phyloP scores from a whole-genome alignment of 176 grass and related monocot species.

The Aegilops speltoides region DNA sequence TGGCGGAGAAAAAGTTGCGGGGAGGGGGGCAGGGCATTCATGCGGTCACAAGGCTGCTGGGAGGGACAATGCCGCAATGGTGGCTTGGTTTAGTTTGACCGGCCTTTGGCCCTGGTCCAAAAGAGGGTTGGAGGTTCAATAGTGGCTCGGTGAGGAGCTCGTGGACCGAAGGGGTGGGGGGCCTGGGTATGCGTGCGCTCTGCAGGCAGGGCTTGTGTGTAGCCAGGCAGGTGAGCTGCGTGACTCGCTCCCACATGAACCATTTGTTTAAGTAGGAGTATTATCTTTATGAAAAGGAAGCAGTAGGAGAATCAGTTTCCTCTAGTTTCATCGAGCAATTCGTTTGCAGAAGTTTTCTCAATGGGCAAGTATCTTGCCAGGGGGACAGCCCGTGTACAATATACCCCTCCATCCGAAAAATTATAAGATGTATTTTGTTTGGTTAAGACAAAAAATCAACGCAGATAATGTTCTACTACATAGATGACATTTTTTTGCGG shows the following conservation, averaged over 20 bases:
- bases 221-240: neutral
- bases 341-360: no score
- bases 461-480: no score
- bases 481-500: no score
- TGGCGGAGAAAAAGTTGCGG: constrained; percentile 9
- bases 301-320: no score
- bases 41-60: constrained; percentile 15
- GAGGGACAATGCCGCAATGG: neutral
- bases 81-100: constrained; percentile 41
- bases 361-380: no score
- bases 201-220: neutral
- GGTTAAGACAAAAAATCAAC: no score
- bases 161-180: neutral
- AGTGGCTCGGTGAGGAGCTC: neutral
- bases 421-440: no score
- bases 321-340: no score
- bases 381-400: no score
- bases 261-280: neutral
- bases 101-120: constrained; percentile 37
- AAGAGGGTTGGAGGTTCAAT: neutral
- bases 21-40: constrained; percentile 26
- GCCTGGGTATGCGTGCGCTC: constrained; percentile 32
- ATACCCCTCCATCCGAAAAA: no score
- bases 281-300: neutral
- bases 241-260: neutral